Conservation (phyloP, 1,284 basidiomycete genomes). For the Malassezia furfur region DNA sequence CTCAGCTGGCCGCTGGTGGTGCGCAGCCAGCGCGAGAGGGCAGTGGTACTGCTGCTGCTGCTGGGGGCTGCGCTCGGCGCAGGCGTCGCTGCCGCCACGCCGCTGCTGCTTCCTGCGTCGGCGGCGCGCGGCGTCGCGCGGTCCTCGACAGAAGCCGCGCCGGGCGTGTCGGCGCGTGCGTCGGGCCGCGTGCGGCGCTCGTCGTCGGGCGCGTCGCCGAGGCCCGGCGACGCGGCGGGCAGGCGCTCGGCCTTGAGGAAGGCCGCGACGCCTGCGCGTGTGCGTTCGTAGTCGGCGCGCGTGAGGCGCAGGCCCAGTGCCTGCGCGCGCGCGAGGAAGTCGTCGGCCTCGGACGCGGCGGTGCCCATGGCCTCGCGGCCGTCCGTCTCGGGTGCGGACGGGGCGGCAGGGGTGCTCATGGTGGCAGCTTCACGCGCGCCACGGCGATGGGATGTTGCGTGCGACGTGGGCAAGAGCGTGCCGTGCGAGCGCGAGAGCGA, state of each 20-base stretch:
- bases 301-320: slow-evolving; percentile 41
- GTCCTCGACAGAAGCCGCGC: neutral
- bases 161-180: neutral
- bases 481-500: no score
- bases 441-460: no score
- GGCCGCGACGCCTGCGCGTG: slow-evolving; percentile 39
- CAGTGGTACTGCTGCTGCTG: neutral
- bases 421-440: neutral
- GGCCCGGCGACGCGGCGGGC: slow-evolving; percentile 8
- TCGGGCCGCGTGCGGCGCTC: neutral
- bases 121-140: neutral
- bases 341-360: slow-evolving; percentile 24
- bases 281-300: slow-evolving; percentile 42
- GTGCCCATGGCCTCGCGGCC: neutral
- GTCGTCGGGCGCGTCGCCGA: neutral
- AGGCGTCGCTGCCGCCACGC: neutral
- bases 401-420: neutral
- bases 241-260: slow-evolving; percentile 41
- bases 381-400: neutral
- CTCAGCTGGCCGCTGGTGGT: slow-evolving; percentile 26
- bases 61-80: neutral
- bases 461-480: no score
- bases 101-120: neutral
- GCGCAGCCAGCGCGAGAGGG: slow-evolving; percentile 15
- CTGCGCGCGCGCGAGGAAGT: slow-evolving; percentile 41